These are phyloP conservation scores for Monosporozyma aerobia DNA, from an alignment of 805 yeast species.

Conservation along the genomic window DNA sequence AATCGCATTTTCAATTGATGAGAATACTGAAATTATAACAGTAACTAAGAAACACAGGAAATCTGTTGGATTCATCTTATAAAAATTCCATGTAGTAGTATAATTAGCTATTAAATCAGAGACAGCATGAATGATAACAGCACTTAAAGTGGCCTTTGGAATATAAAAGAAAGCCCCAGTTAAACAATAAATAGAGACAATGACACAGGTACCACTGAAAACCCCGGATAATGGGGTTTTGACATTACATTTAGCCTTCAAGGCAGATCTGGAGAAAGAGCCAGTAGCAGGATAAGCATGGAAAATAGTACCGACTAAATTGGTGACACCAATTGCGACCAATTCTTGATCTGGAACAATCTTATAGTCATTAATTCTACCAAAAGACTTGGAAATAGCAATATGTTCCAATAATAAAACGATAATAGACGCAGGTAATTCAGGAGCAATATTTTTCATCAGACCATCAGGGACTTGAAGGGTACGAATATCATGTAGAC, in stretches of 20 bases:
- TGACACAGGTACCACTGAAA: conserved; percentile 80
- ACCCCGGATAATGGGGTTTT: conserved; percentile 90
- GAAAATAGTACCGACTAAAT: conserved; percentile 85
- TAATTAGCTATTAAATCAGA: conserved; percentile 71
- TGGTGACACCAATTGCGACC: conserved; percentile 86
- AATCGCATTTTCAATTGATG: conserved; percentile 79
- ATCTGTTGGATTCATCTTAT: conserved; percentile 68
- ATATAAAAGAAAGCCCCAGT: conserved; percentile 80
- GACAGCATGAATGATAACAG: conserved; percentile 90
- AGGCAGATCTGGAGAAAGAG: conserved; percentile 88
- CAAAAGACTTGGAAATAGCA: conserved; percentile 88
- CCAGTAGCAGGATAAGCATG: conserved; percentile 94
- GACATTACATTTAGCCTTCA: conserved; percentile 92
- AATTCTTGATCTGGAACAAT: conserved; percentile 90
- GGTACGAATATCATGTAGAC: conserved; percentile 67
- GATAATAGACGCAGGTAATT: conserved; percentile 78
- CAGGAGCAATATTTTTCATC: conserved; percentile 52
- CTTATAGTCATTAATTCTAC: conserved; percentile 84
- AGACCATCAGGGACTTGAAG: conserved; percentile 57
- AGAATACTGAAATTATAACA: conserved; percentile 64
- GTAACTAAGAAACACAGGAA: conserved; percentile 63
- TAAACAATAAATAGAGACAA: conserved; percentile 75
- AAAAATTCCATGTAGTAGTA: conserved; percentile 56
- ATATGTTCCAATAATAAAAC: conserved; percentile 83
- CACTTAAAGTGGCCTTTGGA: conserved; percentile 81